phyloP scores from a whole-genome alignment of 2,329 filamentous ascomycete species.

The Hymenoscyphus scutula region DNA sequence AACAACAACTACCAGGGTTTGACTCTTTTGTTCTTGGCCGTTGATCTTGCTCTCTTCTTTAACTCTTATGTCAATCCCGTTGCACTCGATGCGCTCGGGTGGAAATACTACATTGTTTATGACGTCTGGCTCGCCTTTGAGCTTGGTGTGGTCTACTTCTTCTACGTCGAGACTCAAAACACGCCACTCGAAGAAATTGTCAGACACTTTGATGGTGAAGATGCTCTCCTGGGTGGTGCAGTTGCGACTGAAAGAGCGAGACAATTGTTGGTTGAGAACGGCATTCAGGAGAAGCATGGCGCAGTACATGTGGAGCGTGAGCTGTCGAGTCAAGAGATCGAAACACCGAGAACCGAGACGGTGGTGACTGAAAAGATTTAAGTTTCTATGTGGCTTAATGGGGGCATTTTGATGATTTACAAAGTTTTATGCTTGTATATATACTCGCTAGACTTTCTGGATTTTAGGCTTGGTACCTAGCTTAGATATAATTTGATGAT shows the following conservation, averaged over 20 bases:
- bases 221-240: slow-evolving; percentile 35
- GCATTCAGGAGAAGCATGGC: not conserved
- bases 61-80: slow-evolving; percentile 45
- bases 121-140: slow-evolving; percentile 36
- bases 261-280: slow-evolving; percentile 21
- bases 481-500: not conserved
- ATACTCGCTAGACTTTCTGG: not conserved
- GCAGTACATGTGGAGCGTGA: slow-evolving; percentile 2
- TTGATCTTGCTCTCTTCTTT: slow-evolving; percentile 47
- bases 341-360: not conserved
- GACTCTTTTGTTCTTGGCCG: slow-evolving; percentile 44
- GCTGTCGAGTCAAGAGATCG: not conserved
- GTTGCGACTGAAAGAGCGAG: slow-evolving; percentile 27
- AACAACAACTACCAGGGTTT: slow-evolving; percentile 30
- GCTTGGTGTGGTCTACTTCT: slow-evolving; percentile 31
- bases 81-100: slow-evolving; percentile 39
- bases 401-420: not conserved
- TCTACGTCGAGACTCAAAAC: slow-evolving; percentile 44
- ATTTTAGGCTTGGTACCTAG: not conserved
- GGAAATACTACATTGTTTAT: slow-evolving; percentile 47
- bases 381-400: not conserved
- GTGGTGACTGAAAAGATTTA: not conserved
- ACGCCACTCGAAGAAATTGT: slow-evolving; percentile 46
- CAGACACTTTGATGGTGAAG: slow-evolving; percentile 45
- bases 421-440: not conserved